A percentile compares a stretch with the other conserved stretches of the same genome.
Conservation (phyloP, 2,329 filamentous ascomycete species). For the Penicillium janthinellum region DNA sequence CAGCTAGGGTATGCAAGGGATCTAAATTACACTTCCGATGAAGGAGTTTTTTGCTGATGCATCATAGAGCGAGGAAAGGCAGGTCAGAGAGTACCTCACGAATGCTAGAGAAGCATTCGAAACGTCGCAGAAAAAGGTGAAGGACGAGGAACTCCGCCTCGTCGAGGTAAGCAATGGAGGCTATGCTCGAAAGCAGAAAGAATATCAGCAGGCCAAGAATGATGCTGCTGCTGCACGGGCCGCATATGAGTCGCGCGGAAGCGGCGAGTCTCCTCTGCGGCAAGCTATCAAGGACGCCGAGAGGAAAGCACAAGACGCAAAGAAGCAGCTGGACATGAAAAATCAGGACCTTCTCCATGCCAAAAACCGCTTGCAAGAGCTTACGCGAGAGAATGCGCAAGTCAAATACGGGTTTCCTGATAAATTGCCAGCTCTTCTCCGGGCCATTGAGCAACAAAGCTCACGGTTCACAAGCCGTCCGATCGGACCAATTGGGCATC, state of each 20-base stretch:
- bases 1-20: constrained; percentile 49
- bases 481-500: constrained; percentile 78
- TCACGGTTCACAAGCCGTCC: constrained; percentile 68
- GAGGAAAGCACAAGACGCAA: constrained; percentile 29
- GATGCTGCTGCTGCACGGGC: constrained; percentile 49
- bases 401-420: constrained; percentile 66
- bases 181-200: constrained; percentile 61
- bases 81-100: constrained; percentile 62
- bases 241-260: constrained; percentile 46
- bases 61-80: constrained; percentile 66
- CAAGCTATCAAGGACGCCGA: constrained; percentile 40
- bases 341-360: constrained; percentile 57
- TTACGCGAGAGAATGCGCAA: constrained; percentile 62
- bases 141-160: constrained; percentile 57
- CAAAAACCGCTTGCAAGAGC: constrained; percentile 52
- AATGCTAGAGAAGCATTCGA: constrained; percentile 50
- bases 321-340: constrained; percentile 46
- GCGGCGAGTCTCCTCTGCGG: constrained; percentile 38
- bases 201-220: constrained; percentile 62
- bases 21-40: not conserved
- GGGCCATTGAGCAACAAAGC: constrained; percentile 67
- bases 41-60: constrained; percentile 18
- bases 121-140: constrained; percentile 50
- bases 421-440: constrained; percentile 65
- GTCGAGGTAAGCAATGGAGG: constrained; percentile 70